Conservation (phyloP, 768 basidiomycete species). For the Trametes villosa region DNA sequence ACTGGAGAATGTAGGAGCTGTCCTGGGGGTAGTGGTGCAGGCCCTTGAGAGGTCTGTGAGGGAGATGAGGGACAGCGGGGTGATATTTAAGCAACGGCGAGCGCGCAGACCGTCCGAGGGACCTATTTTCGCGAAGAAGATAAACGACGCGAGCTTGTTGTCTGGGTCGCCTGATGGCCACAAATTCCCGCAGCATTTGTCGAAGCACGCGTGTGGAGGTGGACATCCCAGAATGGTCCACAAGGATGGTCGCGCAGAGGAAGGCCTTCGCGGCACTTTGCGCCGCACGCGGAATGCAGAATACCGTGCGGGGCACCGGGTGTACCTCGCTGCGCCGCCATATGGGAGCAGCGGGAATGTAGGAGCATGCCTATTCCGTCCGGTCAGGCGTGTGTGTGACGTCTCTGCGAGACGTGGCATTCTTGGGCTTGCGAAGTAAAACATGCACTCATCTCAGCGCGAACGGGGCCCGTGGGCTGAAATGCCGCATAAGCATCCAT, state of each 20-base stretch:
- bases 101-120: background rate
- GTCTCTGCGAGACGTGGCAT: slow-evolving; percentile 12
- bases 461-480: background rate
- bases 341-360: slow-evolving; percentile 1
- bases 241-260: background rate
- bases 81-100: slow-evolving; percentile 12
- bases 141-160: background rate
- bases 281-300: background rate
- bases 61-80: no score
- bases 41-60: slow-evolving; percentile 1
- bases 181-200: background rate
- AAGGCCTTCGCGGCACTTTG: background rate
- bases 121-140: background rate
- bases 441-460: no score
- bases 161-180: background rate
- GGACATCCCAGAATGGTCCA: slow-evolving; percentile 1
- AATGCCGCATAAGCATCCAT: background rate
- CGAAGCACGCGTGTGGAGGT: background rate
- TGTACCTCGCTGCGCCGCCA: slow-evolving; percentile 3
- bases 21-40: background rate
- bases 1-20: background rate
- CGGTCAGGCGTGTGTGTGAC: background rate
- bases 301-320: background rate
- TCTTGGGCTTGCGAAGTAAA: background rate
- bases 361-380: background rate